These are phyloP conservation scores for Canavalia ensiformis DNA, from an alignment of 306 rosid species.

Conservation along the genomic window DNA sequence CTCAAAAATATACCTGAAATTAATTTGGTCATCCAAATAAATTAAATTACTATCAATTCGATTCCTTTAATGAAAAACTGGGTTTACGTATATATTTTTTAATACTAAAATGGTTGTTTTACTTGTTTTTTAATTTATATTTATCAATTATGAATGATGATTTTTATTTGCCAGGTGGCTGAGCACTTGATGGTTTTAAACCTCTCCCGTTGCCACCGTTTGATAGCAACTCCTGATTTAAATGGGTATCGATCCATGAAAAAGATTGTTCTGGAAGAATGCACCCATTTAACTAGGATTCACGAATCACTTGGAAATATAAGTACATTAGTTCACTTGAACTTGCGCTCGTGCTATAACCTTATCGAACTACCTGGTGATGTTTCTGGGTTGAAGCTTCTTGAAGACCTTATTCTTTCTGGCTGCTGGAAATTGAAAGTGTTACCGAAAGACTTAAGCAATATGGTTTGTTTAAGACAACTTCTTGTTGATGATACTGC, in stretches of 20 bases:
- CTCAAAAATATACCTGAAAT: not conserved
- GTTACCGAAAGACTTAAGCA: slow-evolving; percentile 58
- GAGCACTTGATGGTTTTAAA: slow-evolving; percentile 55
- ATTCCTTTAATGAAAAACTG: no score
- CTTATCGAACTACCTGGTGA: slow-evolving; percentile 57
- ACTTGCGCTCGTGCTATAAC: slow-evolving; percentile 47
- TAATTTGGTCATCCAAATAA: not conserved
- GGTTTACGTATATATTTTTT: no score
- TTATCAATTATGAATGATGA: not conserved
- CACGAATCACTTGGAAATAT: slow-evolving; percentile 60
- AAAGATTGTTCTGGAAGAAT: slow-evolving; percentile 54
- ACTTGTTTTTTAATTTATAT: no score
- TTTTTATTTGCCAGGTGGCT: slow-evolving; percentile 53
- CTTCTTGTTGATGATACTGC: slow-evolving; percentile 61
- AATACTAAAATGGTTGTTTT: no score
- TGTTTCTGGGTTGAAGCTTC: slow-evolving; percentile 62
- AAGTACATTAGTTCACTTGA: slow-evolving; percentile 52
- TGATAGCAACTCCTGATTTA: slow-evolving; percentile 61
- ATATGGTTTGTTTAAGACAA: slow-evolving; percentile 58
- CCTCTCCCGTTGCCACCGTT: slow-evolving; percentile 50
- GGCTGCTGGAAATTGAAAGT: slow-evolving; percentile 53
- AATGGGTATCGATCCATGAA: slow-evolving; percentile 48
- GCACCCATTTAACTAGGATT: slow-evolving; percentile 47
- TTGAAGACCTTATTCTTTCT: slow-evolving; percentile 57
- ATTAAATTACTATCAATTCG: no score